These are phyloP conservation scores for Arabis hirsuta DNA, from an alignment of 345 rosid species.

Conservation along the genomic window DNA sequence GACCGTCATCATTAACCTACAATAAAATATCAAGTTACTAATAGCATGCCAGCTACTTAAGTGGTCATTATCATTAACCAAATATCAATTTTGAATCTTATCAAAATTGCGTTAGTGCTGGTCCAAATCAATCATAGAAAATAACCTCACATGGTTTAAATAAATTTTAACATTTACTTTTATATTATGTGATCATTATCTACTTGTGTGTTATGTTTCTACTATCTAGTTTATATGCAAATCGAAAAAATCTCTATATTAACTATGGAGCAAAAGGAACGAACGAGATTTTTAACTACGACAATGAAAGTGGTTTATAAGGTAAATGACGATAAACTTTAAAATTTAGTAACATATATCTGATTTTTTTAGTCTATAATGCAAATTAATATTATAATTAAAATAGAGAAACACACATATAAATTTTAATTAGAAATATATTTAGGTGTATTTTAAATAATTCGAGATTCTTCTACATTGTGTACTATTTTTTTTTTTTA, in stretches of 20 bases:
- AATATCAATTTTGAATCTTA: not conserved
- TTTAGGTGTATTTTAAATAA: not conserved
- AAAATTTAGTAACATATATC: no score
- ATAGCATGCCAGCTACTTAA: slow-evolving; percentile 22
- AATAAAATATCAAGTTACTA: slow-evolving; percentile 5
- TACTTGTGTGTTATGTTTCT: not conserved
- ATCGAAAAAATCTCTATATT: no score
- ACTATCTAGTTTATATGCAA: no score
- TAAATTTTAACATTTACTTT: not conserved
- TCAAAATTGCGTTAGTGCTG: slow-evolving; percentile 9
- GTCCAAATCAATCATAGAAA: slow-evolving; percentile 17
- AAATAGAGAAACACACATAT: no score
- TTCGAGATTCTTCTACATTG: not conserved
- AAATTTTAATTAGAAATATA: not conserved
- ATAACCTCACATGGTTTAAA: not conserved
- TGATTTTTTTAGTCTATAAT: no score
- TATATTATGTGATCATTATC: not conserved
- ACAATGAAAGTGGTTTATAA: no score
- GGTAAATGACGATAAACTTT: no score
- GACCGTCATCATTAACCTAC: slow-evolving; percentile 9
- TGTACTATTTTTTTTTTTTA: no score
- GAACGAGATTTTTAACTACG: no score
- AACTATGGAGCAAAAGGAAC: no score
- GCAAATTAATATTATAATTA: no score
- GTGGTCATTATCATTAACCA: not conserved